Evolutionary conservation across 2,329 filamentous ascomycete genomes (phyloP).

Genomic region (Talaromyces sp.): DNA sequence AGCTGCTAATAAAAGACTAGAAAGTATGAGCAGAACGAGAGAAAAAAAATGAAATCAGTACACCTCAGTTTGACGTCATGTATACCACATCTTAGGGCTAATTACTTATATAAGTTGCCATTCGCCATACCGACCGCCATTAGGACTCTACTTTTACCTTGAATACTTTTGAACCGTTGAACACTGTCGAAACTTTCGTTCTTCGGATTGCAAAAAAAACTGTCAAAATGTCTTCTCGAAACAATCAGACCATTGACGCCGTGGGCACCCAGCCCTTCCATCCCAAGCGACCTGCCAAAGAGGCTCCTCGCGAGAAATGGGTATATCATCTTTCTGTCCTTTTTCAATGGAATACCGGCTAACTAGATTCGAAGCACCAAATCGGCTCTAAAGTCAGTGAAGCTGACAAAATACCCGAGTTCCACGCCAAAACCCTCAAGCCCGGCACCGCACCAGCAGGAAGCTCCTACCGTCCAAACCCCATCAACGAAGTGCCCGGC

Average conservation of each 20-base stretch:
- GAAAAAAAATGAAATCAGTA: conserved; percentile 3
- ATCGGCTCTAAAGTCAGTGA: conserved; percentile 58
- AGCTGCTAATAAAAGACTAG: too few species aligned
- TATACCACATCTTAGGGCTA: neutral
- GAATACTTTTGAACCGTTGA: neutral
- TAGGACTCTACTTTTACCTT: neutral
- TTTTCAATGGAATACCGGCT: neutral
- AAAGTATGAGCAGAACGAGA: too few species aligned
- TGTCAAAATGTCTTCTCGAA: conserved; percentile 5
- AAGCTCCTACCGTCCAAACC: conserved; percentile 49
- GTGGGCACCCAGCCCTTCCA: conserved; percentile 15
- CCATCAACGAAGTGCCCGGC: conserved; percentile 33
- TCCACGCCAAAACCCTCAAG: conserved; percentile 59
- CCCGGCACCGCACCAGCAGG: conserved; percentile 61
- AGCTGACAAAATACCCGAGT: conserved; percentile 60
- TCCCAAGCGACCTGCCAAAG: conserved; percentile 11
- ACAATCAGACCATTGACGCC: conserved; percentile 10
- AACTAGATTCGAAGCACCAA: conserved; percentile 52
- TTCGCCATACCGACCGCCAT: neutral
- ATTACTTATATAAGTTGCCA: neutral
- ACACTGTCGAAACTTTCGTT: too few species aligned
- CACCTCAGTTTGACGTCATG: conserved; percentile 25
- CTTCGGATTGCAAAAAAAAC: too few species aligned
- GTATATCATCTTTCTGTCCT: neutral
- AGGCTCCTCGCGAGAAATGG: conserved; percentile 4